These are phyloP conservation scores for Trametes sp. DNA, from an alignment of 1,284 basidiomycete species.

Conservation along the genomic window DNA sequence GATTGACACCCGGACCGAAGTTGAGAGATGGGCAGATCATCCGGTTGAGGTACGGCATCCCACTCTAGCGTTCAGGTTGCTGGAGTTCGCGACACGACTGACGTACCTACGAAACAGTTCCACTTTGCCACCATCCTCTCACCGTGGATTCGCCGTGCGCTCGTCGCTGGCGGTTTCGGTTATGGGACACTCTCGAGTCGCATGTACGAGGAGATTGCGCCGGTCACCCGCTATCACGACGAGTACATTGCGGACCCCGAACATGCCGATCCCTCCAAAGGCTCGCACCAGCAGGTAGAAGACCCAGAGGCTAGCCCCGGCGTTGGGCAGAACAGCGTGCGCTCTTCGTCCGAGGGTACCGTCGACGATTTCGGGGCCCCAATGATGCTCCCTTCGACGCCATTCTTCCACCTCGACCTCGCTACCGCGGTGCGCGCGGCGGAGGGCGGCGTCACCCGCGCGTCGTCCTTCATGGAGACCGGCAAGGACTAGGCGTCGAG, in stretches of 20 bases:
- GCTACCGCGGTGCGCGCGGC: constrained; percentile 74
- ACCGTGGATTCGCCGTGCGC: constrained; percentile 91
- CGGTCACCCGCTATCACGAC: constrained; percentile 69
- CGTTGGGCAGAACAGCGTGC: constrained; percentile 11
- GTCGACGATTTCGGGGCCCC: constrained; percentile 20
- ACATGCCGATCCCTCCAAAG: constrained; percentile 26
- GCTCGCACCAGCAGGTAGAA: constrained; percentile 18
- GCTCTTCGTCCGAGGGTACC: constrained; percentile 35
- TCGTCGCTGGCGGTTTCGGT: constrained; percentile 89
- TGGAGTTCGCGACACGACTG: not conserved
- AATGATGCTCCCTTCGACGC: constrained; percentile 63
- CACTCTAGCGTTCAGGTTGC: not conserved
- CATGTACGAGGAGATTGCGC: constrained; percentile 69
- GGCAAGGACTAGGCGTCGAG: constrained; percentile 11
- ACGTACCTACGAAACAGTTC: constrained; percentile 51
- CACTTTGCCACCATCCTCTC: constrained; percentile 89
- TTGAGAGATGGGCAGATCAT: constrained; percentile 87
- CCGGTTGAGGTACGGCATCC: constrained; percentile 61
- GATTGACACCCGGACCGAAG: constrained; percentile 84
- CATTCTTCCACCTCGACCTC: constrained; percentile 89
- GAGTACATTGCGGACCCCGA: constrained; percentile 41
- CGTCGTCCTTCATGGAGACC: constrained; percentile 22
- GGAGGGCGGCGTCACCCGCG: constrained; percentile 46
- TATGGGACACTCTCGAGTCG: constrained; percentile 50
- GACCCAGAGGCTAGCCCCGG: constrained; percentile 22